Base-by-base conservation (phyloP, 257 asterid genomes). In the Nicotiana tabacum region DNA sequence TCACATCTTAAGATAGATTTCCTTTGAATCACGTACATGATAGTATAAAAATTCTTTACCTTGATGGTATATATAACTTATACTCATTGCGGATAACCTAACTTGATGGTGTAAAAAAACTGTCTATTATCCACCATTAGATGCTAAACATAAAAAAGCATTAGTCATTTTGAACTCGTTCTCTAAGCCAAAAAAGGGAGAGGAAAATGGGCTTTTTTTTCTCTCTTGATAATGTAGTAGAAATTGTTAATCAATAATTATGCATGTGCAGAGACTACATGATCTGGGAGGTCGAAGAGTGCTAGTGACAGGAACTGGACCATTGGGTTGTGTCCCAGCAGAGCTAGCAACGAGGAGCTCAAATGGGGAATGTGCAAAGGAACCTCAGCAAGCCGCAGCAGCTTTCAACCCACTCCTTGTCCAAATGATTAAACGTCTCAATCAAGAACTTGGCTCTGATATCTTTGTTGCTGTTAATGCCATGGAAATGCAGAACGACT, bases 241-340 rank as follows among this genome's bases (percentile, higher is more conserved):
- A 64, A 11, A 64, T 10, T 64, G 8, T 27, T 11, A 3, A 27
- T 29, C 9, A 29, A 32, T 68, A 39, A 70, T 83, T 61, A 27
- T 33, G 37, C 37, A 33, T 12, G 70, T 65, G 17, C 93, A 96
- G 99, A 90, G 91, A 16, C 81, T 94, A 0, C 85, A 93, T n/a
- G 91, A 88, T 0, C 48, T 90, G 66, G 97, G 97, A 60, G 97
- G 96, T 2, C 83, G 97, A 15, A 88, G 95, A 82, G 95, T 96
- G 5, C 67, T 96, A 35, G 98, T 96, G 77, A 96, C 98, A 0
- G 98, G 98, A 35, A 91, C 94, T 0, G 99, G 99, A 0, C 98
- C 99, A 4, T 68, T 96, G 60, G 99, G 99, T 1, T 96, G 99
- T 69, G 98, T 91, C 3, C 99, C 99, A 3, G 93, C 95, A 0